A percentile compares a stretch with the other conserved stretches of the same genome.
phyloP scores from a whole-genome alignment of 345 rosid species.

The Erucastrum elatum region DNA sequence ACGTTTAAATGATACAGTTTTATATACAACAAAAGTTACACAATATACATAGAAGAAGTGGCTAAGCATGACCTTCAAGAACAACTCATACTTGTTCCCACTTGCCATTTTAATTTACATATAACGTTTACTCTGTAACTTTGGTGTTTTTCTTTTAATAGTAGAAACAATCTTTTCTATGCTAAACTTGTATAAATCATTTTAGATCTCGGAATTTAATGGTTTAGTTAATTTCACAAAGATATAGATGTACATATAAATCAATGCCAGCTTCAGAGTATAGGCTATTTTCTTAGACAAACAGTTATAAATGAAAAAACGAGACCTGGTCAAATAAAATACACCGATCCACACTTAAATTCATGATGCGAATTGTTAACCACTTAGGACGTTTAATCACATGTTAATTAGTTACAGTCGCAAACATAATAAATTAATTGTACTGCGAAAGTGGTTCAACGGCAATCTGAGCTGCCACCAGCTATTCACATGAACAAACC shows the following conservation, averaged over 20 bases:
- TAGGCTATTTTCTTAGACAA: not conserved
- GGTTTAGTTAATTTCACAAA: not conserved
- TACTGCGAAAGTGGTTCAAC: not conserved
- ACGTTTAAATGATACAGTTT: not conserved
- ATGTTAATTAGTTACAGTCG: not conserved
- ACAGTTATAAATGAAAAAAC: not conserved
- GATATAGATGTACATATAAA: too few species aligned
- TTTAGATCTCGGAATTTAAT: not conserved
- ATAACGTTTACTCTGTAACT: not conserved
- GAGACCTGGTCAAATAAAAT: not conserved
- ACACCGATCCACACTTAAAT: not conserved
- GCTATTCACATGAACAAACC: not conserved
- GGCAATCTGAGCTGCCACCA: not conserved
- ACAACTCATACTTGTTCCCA: constrained; percentile 23
- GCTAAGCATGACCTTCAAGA: constrained; percentile 20
- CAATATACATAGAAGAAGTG: not conserved
- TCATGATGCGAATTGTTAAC: not conserved
- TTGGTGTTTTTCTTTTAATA: not conserved
- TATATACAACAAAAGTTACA: not conserved
- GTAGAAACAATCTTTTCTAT: not conserved
- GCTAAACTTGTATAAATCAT: not conserved
- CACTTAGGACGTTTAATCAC: not conserved
- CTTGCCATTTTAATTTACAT: constrained; percentile 4
- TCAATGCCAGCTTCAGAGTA: not conserved
- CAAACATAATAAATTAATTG: not conserved